A percentile compares a stretch with the other conserved stretches of the same genome.
Conservation (phyloP, 768 basidiomycete genomes). For the Cantharellus cinnabarinus region DNA sequence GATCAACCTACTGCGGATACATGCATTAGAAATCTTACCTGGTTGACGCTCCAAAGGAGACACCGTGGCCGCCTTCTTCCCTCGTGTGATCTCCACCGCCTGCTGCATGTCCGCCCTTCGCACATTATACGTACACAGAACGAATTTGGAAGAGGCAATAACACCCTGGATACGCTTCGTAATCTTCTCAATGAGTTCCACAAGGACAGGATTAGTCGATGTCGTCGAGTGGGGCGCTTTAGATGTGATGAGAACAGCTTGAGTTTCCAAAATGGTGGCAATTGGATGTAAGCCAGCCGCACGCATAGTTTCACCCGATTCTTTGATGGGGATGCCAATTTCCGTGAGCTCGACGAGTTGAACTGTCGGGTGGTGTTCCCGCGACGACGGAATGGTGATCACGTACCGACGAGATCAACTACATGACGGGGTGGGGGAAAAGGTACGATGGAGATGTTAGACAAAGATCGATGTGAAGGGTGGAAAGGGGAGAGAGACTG, state of each 20-base stretch:
- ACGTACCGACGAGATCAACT: conserved; percentile 90
- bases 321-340: conserved; percentile 21
- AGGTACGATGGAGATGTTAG: background rate
- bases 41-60: conserved; percentile 6
- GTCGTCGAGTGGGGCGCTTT: conserved; percentile 13
- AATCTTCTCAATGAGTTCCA: conserved; percentile 53
- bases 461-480: background rate
- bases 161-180: conserved; percentile 82
- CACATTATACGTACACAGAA: conserved; percentile 86
- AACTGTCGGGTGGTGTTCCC: background rate
- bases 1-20: too few species aligned
- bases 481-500: conserved; percentile 13
- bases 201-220: conserved; percentile 30
- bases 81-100: conserved; percentile 63
- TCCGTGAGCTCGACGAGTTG: background rate
- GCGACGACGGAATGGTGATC: too few species aligned
- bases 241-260: conserved; percentile 74
- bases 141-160: conserved; percentile 55
- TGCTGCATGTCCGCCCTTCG: conserved; percentile 22
- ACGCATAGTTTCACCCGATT: conserved; percentile 99
- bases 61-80: conserved; percentile 74
- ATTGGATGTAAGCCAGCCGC: conserved; percentile 91
- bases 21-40: conserved; percentile 18
- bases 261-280: conserved; percentile 62
- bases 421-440: conserved; percentile 3